Base-by-base conservation (phyloP, 2,329 filamentous ascomycete species). In the Fusarium pilosicola region DNA sequence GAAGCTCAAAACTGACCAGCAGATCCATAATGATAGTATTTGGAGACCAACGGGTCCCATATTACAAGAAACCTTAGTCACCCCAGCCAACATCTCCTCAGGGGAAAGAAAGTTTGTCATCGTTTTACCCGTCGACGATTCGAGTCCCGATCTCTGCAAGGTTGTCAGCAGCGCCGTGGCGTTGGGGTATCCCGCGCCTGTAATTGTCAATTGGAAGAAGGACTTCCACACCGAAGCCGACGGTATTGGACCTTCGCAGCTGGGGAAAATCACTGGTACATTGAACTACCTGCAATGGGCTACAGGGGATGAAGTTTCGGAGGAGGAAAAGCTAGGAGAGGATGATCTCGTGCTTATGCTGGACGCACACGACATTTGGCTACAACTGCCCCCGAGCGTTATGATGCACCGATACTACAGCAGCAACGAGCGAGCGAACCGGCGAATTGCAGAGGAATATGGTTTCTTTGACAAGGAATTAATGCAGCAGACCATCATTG, bases 301-400 rank as follows among this genome's bases (percentile, higher is more conserved):
- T 0, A 74, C 71, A 10, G 48, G 74, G 2, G 59, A 72, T 18
- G 46, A 66, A 17, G 68, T 51, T 7, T 32, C 74, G 2, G 62
- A 67, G 18, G 63, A 68, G 24, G 75, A 78, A 18, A 70, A 38
- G 44, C 60, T 78, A 3, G 68, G 60, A 12, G 74, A 79, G n/a
- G 60, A 80, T 22, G 79, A 80, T 30, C 39, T 80, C 20, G 67
- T 79, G 13, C 55, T 80, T 12, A 77, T 80, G 61, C 70, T 80
- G 22, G 79, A 80, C 45, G 79, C 78, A n/a, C 78, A 79, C 49
- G 79, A 80, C 41, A 66, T 80, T n/a, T 80, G 79, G 79, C 64
- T 80, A 18, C 79, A 80, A 55, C 65, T 80, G 2, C 79, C 79
- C 3, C 77, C 78, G 2, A 76, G 72, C n/a, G 75, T 80, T 6